Evolutionary conservation across 805 yeast species (phyloP).

Genomic region (Zygotorulaspora danielsina): DNA sequence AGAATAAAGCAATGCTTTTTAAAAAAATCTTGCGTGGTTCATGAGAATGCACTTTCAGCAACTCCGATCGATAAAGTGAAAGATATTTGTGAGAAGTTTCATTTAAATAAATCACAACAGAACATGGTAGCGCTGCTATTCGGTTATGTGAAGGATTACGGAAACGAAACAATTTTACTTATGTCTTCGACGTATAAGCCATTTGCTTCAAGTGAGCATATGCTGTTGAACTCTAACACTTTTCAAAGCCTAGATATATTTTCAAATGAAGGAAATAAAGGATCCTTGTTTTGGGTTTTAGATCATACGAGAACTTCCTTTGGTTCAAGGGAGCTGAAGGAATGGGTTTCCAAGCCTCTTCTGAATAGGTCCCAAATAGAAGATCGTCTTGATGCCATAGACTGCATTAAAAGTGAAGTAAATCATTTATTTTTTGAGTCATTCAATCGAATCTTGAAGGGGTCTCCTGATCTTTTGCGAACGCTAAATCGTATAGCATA

Average conservation of each 20-base stretch:
- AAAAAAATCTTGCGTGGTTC: constrained; percentile 32
- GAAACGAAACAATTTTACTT: constrained; percentile 52
- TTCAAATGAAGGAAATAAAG: constrained; percentile 53
- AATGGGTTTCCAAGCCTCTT: constrained; percentile 78
- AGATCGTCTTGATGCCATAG: constrained; percentile 60
- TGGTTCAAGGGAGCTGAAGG: constrained; percentile 61
- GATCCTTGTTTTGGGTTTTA: constrained; percentile 74
- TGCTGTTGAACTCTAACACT: constrained; percentile 61
- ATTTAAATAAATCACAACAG: constrained; percentile 20
- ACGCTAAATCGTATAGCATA: constrained; percentile 57
- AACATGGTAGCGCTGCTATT: constrained; percentile 43
- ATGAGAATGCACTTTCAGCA: neutral
- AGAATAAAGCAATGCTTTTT: constrained; percentile 38
- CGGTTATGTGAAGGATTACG: constrained; percentile 58
- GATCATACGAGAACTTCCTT: constrained; percentile 76
- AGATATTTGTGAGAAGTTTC: constrained; percentile 31
- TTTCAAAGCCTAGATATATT: constrained; percentile 72
- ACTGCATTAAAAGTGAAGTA: constrained; percentile 39
- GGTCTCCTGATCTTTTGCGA: constrained; percentile 54
- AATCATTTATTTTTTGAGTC: constrained; percentile 40
- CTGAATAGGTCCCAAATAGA: constrained; percentile 49
- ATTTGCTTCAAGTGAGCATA: constrained; percentile 42
- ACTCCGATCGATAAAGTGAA: constrained; percentile 7
- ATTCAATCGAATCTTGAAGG: constrained; percentile 34
- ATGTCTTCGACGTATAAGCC: constrained; percentile 47